Conservation (phyloP, 495 filamentous ascomycete genomes). For the Penicillium herquei region DNA sequence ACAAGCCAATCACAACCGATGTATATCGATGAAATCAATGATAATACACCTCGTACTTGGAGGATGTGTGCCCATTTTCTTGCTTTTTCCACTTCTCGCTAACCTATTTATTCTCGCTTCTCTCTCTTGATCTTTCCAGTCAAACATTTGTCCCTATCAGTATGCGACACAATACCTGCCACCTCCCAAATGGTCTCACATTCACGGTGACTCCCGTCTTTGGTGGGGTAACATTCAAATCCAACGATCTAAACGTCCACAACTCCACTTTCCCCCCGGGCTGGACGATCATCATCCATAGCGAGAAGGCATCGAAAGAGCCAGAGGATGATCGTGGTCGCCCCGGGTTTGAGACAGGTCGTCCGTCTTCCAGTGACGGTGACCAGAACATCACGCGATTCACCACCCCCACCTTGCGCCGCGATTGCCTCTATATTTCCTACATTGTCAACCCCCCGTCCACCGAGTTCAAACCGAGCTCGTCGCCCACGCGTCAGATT, state of each 20-base stretch:
- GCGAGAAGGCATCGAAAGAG: slow-evolving; percentile 54
- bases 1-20: too few species aligned
- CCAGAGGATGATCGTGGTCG: slow-evolving; percentile 18
- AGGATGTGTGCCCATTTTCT: too few species aligned
- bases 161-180: slow-evolving; percentile 39
- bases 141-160: not conserved
- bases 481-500: slow-evolving; percentile 78
- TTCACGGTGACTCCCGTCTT: slow-evolving; percentile 81
- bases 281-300: slow-evolving; percentile 83
- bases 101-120: too few species aligned
- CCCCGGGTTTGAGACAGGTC: slow-evolving; percentile 6
- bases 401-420: slow-evolving; percentile 66
- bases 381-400: slow-evolving; percentile 50
- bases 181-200: slow-evolving; percentile 84
- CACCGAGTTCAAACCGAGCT: slow-evolving; percentile 73
- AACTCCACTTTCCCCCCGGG: slow-evolving; percentile 74
- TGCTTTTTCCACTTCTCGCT: too few species aligned
- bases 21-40: too few species aligned
- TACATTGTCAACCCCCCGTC: slow-evolving; percentile 82
- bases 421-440: slow-evolving; percentile 85
- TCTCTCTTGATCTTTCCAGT: not conserved
- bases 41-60: too few species aligned
- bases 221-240: slow-evolving; percentile 84
- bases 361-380: slow-evolving; percentile 13
- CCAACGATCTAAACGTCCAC: slow-evolving; percentile 66